Base-by-base conservation (phyloP, 1,139 yeast species). In the Arxiozyma slooffiae region DNA sequence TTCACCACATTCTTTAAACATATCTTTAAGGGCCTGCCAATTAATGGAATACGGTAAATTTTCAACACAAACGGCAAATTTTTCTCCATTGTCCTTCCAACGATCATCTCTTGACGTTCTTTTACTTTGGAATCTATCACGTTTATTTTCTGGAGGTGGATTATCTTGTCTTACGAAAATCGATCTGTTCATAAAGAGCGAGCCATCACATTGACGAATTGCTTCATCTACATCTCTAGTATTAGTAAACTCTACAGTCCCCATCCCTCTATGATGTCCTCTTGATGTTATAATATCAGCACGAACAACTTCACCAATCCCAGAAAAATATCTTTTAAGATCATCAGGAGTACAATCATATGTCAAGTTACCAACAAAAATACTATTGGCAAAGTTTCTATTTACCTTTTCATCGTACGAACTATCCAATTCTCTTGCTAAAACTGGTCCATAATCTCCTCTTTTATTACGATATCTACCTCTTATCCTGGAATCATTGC, bases 181-280 rank as follows among this genome's bases (percentile, higher is more conserved):
- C 60, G 82, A 83, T 66, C 98, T 81, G 16, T 94, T 96, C 64
- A 75, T 72, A 57, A 83, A 78, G 47, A 74, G 76, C 37, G 79
- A 74, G 62, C 86, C 85, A 68, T 87, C 86, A 62, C 77, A 83
- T 57, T 79, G 76, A 50, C 75, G 73, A 58, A 92, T 88, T 23
- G 97, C 97, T 40, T 73, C 76, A 50, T 76, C 77, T 3, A 90
- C 97, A 53, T 81, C 87, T 23, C 79, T 83, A 52, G 77, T 73
- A 50, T 74, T 73, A 8, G 81, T 74, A 63, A 84, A 92, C 67
- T 92, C 97, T 41, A 92, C 97, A 24, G 96, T 87, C 47, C 90
- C 94, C 92, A 83, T 85, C 55, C 98, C 90, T 72, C 95, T 74
- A 67, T 90, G 84, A 61, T 87, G 86, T 50, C 95, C 95, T 59